A percentile compares a stretch with the other conserved stretches of the same genome.
Conservation (phyloP, 352 stramenopile genomes). For the Globisporangium solare region DNA sequence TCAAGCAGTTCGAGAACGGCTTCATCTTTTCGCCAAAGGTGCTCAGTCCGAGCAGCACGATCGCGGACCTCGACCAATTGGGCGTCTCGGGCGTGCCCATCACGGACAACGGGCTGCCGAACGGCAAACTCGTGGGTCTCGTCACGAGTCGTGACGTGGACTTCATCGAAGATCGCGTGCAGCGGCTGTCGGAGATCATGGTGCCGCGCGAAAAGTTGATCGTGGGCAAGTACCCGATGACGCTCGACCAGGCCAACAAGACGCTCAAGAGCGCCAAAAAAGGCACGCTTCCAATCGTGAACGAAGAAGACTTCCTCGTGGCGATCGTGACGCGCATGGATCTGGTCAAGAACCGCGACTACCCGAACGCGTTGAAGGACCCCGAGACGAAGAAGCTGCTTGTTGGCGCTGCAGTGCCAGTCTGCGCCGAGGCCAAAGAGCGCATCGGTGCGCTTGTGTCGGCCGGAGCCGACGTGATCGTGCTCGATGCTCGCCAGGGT, state of each 20-base stretch:
- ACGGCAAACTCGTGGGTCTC: constrained; percentile 95
- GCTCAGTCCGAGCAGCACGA: constrained; percentile 88
- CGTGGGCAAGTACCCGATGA: constrained; percentile 90
- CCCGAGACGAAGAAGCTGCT: constrained; percentile 93
- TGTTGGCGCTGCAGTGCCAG: constrained; percentile 95
- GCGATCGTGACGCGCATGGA: constrained; percentile 96
- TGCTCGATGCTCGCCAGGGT: constrained; percentile 98
- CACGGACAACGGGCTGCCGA: constrained; percentile 94
- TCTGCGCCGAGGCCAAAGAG: constrained; percentile 89
- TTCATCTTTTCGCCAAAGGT: constrained; percentile 98
- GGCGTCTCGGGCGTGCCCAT: constrained; percentile 98
- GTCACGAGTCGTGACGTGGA: constrained; percentile 98
- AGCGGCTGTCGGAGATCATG: constrained; percentile 67
- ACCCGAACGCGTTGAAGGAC: constrained; percentile 92
- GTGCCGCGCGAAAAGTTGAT: constrained; percentile 77
- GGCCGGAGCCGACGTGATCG: constrained; percentile 96
- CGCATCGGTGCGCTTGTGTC: constrained; percentile 84
- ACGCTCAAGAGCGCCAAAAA: constrained; percentile 97
- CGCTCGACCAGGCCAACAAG: constrained; percentile 94
- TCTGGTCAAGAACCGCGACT: constrained; percentile 95
- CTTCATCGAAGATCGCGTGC: constrained; percentile 92
- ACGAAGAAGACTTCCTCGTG: constrained; percentile 93
- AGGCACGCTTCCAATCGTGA: constrained; percentile 98
- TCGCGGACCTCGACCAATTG: constrained; percentile 91
- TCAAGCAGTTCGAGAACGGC: constrained; percentile 99